Evolutionary conservation across 1,284 basidiomycete species (phyloP), one percentile per base, ranked within the genome.

Genomic region (Fomitopsis pinicola): DNA sequence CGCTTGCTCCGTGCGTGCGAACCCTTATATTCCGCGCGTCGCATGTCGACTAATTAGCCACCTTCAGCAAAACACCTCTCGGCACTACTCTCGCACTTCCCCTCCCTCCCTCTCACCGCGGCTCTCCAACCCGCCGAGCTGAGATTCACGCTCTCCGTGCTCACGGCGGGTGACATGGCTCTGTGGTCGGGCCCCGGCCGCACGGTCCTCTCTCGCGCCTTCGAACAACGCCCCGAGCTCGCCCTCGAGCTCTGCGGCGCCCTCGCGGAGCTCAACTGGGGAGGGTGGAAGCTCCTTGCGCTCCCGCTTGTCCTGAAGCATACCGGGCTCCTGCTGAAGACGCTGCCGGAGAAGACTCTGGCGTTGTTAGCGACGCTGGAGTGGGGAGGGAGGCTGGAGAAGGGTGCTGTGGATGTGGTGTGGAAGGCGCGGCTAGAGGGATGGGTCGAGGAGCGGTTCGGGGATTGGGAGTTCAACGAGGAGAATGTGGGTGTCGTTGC

Each of bases 231-330:
- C 57, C 72, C 76, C 15, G 54, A 67, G 4, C 84, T 88, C 63
- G 83, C 80, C 0, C 66, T 85, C 15, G 78, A 80, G 42, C 72
- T 92, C 12, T 80, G 83, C 35, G 85, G 85, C 1, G 75, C 80
- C 3, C 78, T 92, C 8, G 79, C 84, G 1, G 85, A 88, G 55
- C 70, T 87, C 9, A 79, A 77, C 1, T 92, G 90, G 88, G 83
- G 83, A 38, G 90, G 88, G 2, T 91, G 89, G 88, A 89, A 84
- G 66, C 75, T 84, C 42, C 71, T 91, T 28, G 86, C 82, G 26
- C 69, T 86, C 1, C 86, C 89, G 1, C 72, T 79, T 17, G 69
- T 91, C 26, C 66, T 85, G 28, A 84, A 83, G 67, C 75, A 77
- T 40, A 82, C 82, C 0, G 73, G 77, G 1, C 77, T 76, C 55